phyloP scores from a whole-genome alignment of 106 monocot genomes.

The Vanilla planifolia region DNA sequence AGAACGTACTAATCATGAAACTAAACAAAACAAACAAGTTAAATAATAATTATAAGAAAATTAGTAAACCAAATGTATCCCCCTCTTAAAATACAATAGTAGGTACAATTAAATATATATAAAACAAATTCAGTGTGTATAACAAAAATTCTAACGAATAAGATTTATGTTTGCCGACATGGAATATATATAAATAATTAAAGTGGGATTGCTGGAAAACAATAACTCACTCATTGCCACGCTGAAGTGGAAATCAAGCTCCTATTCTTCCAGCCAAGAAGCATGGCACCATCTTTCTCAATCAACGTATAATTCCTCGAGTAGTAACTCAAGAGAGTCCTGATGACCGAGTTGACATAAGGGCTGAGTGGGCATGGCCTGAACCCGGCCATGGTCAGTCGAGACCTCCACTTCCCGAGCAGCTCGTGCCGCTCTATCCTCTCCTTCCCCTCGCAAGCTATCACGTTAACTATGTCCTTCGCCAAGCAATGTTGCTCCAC shows the following conservation, averaged over 20 bases:
- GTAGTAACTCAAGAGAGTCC: conserved; percentile 47
- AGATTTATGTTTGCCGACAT: no score
- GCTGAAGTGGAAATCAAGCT: conserved; percentile 92
- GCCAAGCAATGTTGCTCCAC: conserved; percentile 95
- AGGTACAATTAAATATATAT: no score
- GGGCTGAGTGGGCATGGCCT: conserved; percentile 66
- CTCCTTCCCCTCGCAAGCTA: conserved; percentile 88
- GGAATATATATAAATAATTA: no score
- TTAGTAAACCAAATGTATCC: no score
- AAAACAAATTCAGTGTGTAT: no score
- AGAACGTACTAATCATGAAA: no score
- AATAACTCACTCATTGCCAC: conserved; percentile 43
- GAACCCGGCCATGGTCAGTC: conserved; percentile 88
- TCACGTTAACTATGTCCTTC: conserved; percentile 85
- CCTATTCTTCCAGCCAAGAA: conserved; percentile 88
- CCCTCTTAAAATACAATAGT: no score
- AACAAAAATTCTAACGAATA: no score
- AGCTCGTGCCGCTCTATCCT: conserved; percentile 88
- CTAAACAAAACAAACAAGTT: no score
- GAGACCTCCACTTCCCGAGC: conserved; percentile 82
- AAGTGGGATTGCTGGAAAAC: no score
- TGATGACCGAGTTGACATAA: conserved; percentile 84
- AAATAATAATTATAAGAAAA: no score
- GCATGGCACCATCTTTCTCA: conserved; percentile 80
- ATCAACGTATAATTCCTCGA: conserved; percentile 68